phyloP scores from a whole-genome alignment of 108 stramenopile genomes.

The Schizochytrium sp. region DNA sequence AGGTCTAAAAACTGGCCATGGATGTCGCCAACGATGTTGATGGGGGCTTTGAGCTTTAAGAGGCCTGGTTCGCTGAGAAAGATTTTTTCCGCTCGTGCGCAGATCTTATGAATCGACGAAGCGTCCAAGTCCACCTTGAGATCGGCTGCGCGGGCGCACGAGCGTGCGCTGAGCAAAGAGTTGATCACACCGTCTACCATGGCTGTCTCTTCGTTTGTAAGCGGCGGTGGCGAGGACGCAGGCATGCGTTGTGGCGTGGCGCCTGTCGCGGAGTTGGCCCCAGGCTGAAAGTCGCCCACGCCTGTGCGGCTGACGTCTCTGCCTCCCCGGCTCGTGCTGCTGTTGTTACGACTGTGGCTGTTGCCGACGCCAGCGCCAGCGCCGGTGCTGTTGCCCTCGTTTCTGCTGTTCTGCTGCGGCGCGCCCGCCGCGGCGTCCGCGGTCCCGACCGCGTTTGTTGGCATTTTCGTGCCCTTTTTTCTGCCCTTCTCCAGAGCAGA shows the following conservation, averaged over 20 bases:
- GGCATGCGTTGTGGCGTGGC: not conserved
- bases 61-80: constrained; percentile 35
- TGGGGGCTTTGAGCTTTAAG: constrained; percentile 29
- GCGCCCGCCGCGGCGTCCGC: too few relatives aligned
- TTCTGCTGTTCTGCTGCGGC: too few relatives aligned
- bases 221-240: not conserved
- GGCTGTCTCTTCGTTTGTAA: not conserved
- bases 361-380: too few relatives aligned
- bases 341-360: too few relatives aligned
- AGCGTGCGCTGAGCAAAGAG: not conserved
- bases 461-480: too few relatives aligned
- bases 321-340: too few relatives aligned
- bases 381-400: too few relatives aligned
- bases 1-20: constrained; percentile 74
- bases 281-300: too few relatives aligned
- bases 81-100: constrained; percentile 61
- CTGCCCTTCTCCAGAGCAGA: too few relatives aligned
- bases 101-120: constrained; percentile 35
- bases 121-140: not conserved
- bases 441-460: too few relatives aligned
- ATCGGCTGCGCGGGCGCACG: not conserved
- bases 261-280: too few relatives aligned
- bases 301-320: too few relatives aligned
- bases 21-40: constrained; percentile 51
- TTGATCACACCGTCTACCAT: not conserved